Conservation (phyloP, 371 early-diverging fungal species). For the Mucor plumbeus region DNA sequence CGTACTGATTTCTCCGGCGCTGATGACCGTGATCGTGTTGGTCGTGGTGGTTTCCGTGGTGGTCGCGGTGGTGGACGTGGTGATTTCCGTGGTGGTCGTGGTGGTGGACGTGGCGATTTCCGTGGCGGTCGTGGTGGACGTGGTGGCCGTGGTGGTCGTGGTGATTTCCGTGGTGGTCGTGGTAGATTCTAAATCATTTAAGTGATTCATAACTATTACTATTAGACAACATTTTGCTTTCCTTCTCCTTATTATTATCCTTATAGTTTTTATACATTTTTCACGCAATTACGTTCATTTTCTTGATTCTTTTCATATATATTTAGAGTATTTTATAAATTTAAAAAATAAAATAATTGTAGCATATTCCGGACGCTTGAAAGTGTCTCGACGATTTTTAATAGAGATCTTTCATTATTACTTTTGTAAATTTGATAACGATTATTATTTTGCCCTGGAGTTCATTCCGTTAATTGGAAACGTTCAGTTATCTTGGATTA, state of each 20-base stretch:
- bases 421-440: no score
- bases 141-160: conserved; percentile 44
- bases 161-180: conserved; percentile 52
- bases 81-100: conserved; percentile 17
- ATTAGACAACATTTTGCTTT: conserved; percentile 10
- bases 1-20: conserved; percentile 65
- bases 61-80: conserved; percentile 32
- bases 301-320: background rate
- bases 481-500: no score
- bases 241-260: conserved; percentile 6
- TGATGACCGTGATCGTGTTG: conserved; percentile 43
- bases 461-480: no score
- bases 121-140: conserved; percentile 23
- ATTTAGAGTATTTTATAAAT: conserved; percentile 9
- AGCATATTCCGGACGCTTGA: background rate
- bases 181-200: conserved; percentile 19
- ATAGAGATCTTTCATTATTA: no score
- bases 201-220: background rate
- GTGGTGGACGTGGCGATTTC: conserved; percentile 28
- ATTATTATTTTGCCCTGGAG: no score
- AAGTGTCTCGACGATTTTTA: no score
- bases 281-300: conserved; percentile 9
- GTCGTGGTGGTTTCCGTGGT: conserved; percentile 21
- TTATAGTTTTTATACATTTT: conserved; percentile 4
- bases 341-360: conserved; percentile 3